These are phyloP conservation scores for Mercurialis annua DNA, from an alignment of 345 rosid genomes.

Conservation along the genomic window DNA sequence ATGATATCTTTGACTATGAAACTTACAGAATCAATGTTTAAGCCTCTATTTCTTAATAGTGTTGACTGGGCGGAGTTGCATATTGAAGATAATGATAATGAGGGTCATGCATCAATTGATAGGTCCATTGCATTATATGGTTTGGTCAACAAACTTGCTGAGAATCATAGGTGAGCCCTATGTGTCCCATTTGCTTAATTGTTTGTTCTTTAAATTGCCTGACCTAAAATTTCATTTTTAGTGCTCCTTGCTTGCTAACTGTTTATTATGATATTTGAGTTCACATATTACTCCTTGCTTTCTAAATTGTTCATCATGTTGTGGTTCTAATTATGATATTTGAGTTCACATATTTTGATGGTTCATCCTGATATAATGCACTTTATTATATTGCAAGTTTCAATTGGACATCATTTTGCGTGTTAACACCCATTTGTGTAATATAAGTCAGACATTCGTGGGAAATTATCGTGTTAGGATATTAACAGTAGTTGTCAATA, in stretches of 20 bases:
- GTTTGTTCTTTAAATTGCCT: not conserved
- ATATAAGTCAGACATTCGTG: not conserved
- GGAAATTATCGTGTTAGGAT: not conserved
- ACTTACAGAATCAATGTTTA: slow-evolving; percentile 90
- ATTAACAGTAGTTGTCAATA: not conserved
- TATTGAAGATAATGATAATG: slow-evolving; percentile 41
- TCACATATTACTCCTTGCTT: not conserved
- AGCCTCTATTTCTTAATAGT: slow-evolving; percentile 74
- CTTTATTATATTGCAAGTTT: not conserved
- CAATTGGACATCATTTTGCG: not conserved
- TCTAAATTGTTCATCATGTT: not conserved
- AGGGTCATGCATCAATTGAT: slow-evolving; percentile 39
- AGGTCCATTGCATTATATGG: slow-evolving; percentile 77
- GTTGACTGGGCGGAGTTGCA: slow-evolving; percentile 84
- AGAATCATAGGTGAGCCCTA: slow-evolving; percentile 68
- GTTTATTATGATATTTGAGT: too few species aligned
- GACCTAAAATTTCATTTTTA: not conserved
- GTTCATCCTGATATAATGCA: not conserved
- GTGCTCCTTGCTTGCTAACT: not conserved
- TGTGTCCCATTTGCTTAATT: not conserved
- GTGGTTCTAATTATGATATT: not conserved
- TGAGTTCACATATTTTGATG: not conserved
- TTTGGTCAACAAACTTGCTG: slow-evolving; percentile 70
- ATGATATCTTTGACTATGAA: slow-evolving; percentile 73
- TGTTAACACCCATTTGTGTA: not conserved